Conservation (phyloP, 1,284 basidiomycete species). For the Peniophora sp. region DNA sequence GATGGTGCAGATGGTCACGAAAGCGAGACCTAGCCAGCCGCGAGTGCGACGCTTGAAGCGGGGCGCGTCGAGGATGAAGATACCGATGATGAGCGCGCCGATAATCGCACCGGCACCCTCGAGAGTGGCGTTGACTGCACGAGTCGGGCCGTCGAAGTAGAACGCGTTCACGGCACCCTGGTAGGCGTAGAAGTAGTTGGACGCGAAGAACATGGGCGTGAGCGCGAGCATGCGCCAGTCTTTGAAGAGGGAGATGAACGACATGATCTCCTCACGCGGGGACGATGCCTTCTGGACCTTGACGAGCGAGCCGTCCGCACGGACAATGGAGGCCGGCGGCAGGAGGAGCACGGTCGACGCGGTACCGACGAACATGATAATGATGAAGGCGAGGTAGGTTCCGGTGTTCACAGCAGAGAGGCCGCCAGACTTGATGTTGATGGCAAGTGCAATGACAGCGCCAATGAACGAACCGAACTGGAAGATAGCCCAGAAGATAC, state of each 20-base stretch:
- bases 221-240: slow-evolving; percentile 32
- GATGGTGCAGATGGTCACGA: slow-evolving; percentile 25
- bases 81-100: slow-evolving; percentile 34
- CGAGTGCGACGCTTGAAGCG: slow-evolving; percentile 26
- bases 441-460: slow-evolving; percentile 39
- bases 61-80: slow-evolving; percentile 28
- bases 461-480: slow-evolving; percentile 45
- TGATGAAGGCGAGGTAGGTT: slow-evolving; percentile 34
- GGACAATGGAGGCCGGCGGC: slow-evolving; percentile 30
- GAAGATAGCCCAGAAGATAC: slow-evolving; percentile 50
- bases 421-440: slow-evolving; percentile 26
- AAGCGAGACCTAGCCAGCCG: slow-evolving; percentile 30
- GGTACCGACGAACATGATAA: slow-evolving; percentile 32
- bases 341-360: slow-evolving; percentile 28
- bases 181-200: slow-evolving; percentile 35
- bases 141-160: slow-evolving; percentile 31
- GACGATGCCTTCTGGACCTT: slow-evolving; percentile 26
- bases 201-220: slow-evolving; percentile 33
- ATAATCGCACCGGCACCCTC: slow-evolving; percentile 33
- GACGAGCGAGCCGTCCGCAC: slow-evolving; percentile 30
- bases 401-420: slow-evolving; percentile 27
- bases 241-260: slow-evolving; percentile 26
- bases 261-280: slow-evolving; percentile 25
- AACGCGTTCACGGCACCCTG: slow-evolving; percentile 29
- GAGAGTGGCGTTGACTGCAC: slow-evolving; percentile 32